phyloP scores from a whole-genome alignment of 768 basidiomycete species.

The Tylopilus felleus region DNA sequence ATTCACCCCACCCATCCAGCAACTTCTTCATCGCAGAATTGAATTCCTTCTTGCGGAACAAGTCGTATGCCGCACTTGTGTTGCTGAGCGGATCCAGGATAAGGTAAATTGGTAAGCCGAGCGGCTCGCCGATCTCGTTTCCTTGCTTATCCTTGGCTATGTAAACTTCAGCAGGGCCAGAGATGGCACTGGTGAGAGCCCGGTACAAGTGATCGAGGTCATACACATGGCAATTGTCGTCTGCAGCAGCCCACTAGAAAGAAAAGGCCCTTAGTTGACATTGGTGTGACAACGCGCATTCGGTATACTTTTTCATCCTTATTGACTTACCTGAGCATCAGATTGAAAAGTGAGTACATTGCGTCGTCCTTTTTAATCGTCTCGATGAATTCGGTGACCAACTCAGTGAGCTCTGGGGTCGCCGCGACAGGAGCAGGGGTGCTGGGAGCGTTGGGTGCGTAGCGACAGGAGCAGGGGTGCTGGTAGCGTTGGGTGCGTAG shows the following conservation, averaged over 20 bases:
- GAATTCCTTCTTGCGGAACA: conserved; percentile 11
- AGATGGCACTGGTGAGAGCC: background rate
- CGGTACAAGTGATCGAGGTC: background rate
- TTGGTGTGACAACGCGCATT: background rate
- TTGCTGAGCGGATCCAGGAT: conserved; percentile 21
- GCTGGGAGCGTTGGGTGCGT: background rate
- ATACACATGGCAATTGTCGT: background rate
- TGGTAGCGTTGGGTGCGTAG: background rate
- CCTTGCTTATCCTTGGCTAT: background rate
- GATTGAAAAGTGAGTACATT: background rate
- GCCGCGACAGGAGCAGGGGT: background rate
- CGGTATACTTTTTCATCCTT: background rate
- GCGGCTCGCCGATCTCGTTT: conserved; percentile 13
- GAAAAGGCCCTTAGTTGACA: background rate
- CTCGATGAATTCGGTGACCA: background rate
- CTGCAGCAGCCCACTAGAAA: background rate
- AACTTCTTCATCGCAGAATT: background rate
- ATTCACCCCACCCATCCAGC: background rate
- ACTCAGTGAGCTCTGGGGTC: background rate
- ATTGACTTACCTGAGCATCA: background rate
- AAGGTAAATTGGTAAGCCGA: conserved; percentile 17
- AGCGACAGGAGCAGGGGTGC: background rate
- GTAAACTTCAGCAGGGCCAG: background rate
- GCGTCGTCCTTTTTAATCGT: background rate
- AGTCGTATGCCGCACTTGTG: conserved; percentile 15